Evolutionary conservation across 2,329 filamentous ascomycete genomes (phyloP), one percentile per base, ranked within the genome.

Genomic region (Penicillium paneum): DNA sequence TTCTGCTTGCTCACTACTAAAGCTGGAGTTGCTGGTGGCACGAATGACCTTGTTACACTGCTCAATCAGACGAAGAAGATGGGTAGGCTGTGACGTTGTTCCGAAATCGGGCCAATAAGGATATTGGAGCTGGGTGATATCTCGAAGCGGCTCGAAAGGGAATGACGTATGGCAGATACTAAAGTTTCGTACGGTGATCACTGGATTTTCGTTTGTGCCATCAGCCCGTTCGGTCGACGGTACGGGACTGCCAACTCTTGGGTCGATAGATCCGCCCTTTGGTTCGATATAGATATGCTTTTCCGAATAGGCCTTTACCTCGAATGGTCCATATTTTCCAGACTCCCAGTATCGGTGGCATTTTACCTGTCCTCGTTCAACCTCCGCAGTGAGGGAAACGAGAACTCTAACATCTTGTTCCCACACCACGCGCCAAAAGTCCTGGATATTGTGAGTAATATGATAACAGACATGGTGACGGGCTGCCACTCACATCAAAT

Each of bases 351-450:
- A 99, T 8, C 90, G 85, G 71, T 99, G 92, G 59, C 93, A 96
- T 72, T 97, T 99, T 41, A 96, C 79, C 69, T 96, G 92, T 0
- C 93, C 92, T 24, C 91, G 91, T 76, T 99, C 94, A 26, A 89
- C 83, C 72, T 97, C 93, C 2, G 94, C 93, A 6, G 94, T 99
- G 62, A 99, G 81, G 88, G 97, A 97, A 60, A 97, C 92, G 58
- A 99, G 88, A 26, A 97, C 90, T 48, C 93, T 88, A 3, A 96
- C 87, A 68, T 97, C 92, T 72, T 97, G 90, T 69, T 97, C 92
- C 94, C 94, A 99, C 29, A 97, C 82, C 11, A 97, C 88, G 56
- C 91, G 93, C 94, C 94, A 99, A 69, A 99, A 99, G 72, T 99
- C 94, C 90, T 94, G 62, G 3, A 19, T 31, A 19, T 5, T 26